A percentile compares a stretch with the other conserved stretches of the same genome.
Evolutionary conservation across 805 yeast species (phyloP).

Genomic region (Suhomyces sp.): DNA sequence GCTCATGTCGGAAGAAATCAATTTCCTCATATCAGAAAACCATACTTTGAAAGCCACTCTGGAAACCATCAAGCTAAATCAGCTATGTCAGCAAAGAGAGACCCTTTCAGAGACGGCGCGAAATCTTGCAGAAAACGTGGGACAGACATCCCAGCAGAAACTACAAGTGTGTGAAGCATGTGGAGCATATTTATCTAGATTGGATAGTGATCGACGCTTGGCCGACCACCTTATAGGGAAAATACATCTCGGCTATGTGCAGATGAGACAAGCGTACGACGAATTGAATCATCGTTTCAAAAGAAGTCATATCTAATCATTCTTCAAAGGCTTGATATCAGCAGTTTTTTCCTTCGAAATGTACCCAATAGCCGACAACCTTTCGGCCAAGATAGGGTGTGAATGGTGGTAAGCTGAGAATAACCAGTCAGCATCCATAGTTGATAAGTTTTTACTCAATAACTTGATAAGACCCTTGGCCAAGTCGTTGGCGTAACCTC

Average conservation of each 20-base stretch:
- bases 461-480: slow-evolving; percentile 70
- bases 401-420: slow-evolving; percentile 86
- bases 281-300: slow-evolving; percentile 26
- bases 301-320: slow-evolving; percentile 2
- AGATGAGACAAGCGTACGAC: slow-evolving; percentile 59
- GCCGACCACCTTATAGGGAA: slow-evolving; percentile 91
- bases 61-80: slow-evolving; percentile 47
- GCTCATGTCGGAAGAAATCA: slow-evolving; percentile 64
- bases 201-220: slow-evolving; percentile 83
- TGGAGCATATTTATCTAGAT: slow-evolving; percentile 80
- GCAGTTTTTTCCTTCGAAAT: slow-evolving; percentile 37
- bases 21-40: slow-evolving; percentile 46
- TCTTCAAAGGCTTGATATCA: slow-evolving; percentile 7
- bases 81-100: slow-evolving; percentile 47
- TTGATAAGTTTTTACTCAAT: slow-evolving; percentile 75
- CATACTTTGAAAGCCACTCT: slow-evolving; percentile 50
- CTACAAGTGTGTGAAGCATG: slow-evolving; percentile 87
- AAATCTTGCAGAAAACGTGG: slow-evolving; percentile 64
- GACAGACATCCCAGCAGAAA: slow-evolving; percentile 85
- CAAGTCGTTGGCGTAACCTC: slow-evolving; percentile 69
- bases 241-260: slow-evolving; percentile 77
- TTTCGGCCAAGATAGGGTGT: slow-evolving; percentile 90
- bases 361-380: slow-evolving; percentile 71
- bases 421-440: slow-evolving; percentile 87
- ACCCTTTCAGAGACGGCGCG: slow-evolving; percentile 54